A percentile compares a stretch with the other conserved stretches of the same genome.
These are phyloP conservation scores for Pseudozyma sp. DNA, from an alignment of 1,284 basidiomycete genomes.

Conservation along the genomic window DNA sequence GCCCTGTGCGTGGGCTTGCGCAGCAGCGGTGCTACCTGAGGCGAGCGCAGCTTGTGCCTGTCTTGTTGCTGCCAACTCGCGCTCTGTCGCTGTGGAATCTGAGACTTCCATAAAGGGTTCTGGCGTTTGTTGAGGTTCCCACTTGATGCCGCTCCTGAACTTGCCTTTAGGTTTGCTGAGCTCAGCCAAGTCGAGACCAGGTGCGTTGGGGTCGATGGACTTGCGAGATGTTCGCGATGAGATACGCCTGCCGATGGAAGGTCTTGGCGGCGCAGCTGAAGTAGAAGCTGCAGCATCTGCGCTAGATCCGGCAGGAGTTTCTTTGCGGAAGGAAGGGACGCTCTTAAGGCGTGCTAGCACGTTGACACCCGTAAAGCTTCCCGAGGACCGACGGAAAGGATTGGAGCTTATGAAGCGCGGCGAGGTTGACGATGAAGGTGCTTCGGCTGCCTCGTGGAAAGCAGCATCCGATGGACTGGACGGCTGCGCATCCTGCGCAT, in stretches of 20 bases:
- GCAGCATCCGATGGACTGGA: conserved; percentile 6
- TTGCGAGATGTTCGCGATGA: conserved; percentile 33
- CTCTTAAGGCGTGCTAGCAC: conserved; percentile 28
- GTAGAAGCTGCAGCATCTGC: not conserved
- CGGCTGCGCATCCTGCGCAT: conserved; percentile 26
- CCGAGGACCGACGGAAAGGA: conserved; percentile 29
- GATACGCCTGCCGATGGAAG: conserved; percentile 29
- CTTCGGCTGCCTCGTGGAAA: not conserved
- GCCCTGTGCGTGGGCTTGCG: conserved; percentile 36
- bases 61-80: conserved; percentile 10
- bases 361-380: conserved; percentile 15
- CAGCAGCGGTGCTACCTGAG: conserved; percentile 55
- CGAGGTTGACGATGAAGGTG: conserved; percentile 13
- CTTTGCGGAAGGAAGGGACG: conserved; percentile 17
- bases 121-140: conserved; percentile 35
- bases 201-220: conserved; percentile 8
- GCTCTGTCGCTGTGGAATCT: conserved; percentile 18
- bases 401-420: conserved; percentile 23
- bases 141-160: conserved; percentile 55
- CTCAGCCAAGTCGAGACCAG: conserved; percentile 39
- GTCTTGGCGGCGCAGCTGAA: conserved; percentile 11
- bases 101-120: conserved; percentile 56
- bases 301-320: not conserved
- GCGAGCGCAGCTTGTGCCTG: conserved; percentile 20
- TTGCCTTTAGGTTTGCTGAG: conserved; percentile 50